Evolutionary conservation across 805 yeast species (phyloP), one percentile per base, ranked within the genome.

Genomic region (Huiozyma naganishii): DNA sequence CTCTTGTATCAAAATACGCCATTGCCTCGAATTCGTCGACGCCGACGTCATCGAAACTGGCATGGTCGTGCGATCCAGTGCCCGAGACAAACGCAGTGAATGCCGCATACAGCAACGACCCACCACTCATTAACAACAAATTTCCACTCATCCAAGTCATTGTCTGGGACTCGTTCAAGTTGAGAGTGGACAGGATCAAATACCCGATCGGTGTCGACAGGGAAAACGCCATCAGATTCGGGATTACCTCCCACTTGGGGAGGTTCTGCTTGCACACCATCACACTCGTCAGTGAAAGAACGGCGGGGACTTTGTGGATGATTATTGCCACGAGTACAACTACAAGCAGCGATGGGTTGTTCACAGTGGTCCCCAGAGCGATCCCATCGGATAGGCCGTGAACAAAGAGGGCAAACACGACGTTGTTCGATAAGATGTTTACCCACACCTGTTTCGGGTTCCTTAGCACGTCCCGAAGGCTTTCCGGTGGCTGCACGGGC

Each of bases 371-470:
- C 0, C 84, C 83, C 34, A 80, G 58, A 0, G 83, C 77, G 8
- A 80, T 63, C 2, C 87, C 87, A 53, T 80, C 87, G 1, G 80
- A 71, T 6, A 75, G 46, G 0, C 81, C 75, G 54, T 80, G 87
- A 1, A 80, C 64, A 2, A 79, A 55, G 7, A 80, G 60, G 0
- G 84, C 82, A 29, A 79, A 55, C 0, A 81, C 77, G 2, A 75
- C 67, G 5, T 82, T 68, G 30, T 76, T 69, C 33, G 56, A 52
- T 13, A 70, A 41, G 1, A 74, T 62, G 3, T 51, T 52, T 8
- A 33, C 70, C 56, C 30, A 43, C 32, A 27, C 59, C 36, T 49
- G 53, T 45, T 44, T 52, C 29, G 57, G 55, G 41, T 49, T 42
- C 23, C 36, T 51, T n/a, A 57, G 28, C 27, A 53, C 39, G 40